These are phyloP conservation scores for Solanum chacoense DNA, from an alignment of 305 asterid genomes.

Conservation along the genomic window DNA sequence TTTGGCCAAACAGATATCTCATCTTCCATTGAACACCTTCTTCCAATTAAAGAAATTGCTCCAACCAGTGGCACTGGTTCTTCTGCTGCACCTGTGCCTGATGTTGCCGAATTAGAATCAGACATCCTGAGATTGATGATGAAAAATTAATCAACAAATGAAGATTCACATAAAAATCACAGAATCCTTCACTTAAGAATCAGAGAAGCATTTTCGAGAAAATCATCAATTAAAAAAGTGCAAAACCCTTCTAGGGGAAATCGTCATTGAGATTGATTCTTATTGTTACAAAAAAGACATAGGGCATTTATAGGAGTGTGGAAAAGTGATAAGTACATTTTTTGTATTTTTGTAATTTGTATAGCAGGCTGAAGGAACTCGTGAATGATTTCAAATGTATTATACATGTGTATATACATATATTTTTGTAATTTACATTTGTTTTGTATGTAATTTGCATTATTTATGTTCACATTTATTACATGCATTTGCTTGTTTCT, in stretches of 20 bases:
- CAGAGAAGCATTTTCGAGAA: background rate
- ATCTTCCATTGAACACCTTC: conserved; percentile 26
- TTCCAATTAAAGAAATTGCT: conserved; percentile 22
- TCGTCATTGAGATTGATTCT: background rate
- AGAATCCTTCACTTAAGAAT: background rate
- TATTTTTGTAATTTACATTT: too few species aligned
- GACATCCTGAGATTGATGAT: background rate
- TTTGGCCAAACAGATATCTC: conserved; percentile 8
- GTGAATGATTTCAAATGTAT: background rate
- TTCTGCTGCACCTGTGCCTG: background rate
- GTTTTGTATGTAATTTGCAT: background rate
- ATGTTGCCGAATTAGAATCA: background rate
- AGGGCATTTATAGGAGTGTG: background rate
- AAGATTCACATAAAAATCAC: too few species aligned
- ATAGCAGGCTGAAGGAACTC: background rate
- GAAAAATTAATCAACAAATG: background rate
- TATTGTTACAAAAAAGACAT: background rate
- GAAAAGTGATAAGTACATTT: background rate
- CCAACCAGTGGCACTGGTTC: conserved; percentile 17
- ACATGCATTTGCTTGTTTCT: background rate
- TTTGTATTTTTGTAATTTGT: too few species aligned
- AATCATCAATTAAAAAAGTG: background rate
- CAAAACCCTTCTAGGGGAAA: background rate
- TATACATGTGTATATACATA: background rate
- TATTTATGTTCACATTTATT: background rate